Conservation (phyloP, 73 alveolate genomes). For the Urostyla sp. region DNA sequence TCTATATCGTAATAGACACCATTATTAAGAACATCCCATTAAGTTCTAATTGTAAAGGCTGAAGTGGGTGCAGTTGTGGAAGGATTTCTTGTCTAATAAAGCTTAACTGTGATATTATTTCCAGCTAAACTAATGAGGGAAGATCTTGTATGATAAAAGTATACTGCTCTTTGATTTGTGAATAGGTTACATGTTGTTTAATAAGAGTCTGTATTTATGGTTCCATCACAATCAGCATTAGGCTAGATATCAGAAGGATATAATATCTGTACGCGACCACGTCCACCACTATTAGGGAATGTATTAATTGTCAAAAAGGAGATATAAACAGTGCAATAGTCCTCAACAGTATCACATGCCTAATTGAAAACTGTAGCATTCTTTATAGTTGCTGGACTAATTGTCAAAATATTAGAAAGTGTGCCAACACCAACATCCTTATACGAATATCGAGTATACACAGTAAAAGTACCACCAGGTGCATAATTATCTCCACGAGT, state of each 20-base stretch:
- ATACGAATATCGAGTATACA: conserved; percentile 41
- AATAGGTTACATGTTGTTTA: too few relatives aligned
- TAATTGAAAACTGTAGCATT: conserved; percentile 22
- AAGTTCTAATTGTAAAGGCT: conserved; percentile 12
- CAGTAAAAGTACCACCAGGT: conserved; percentile 42
- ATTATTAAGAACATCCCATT: conserved; percentile 5
- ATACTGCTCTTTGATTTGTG: not conserved
- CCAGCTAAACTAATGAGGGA: conserved; percentile 28
- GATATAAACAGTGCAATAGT: conserved; percentile 13
- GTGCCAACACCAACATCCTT: conserved; percentile 71
- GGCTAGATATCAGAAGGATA: conserved; percentile 60
- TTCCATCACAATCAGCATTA: conserved; percentile 16
- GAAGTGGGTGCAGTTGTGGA: conserved; percentile 30
- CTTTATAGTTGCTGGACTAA: conserved; percentile 35
- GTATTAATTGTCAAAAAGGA: conserved; percentile 43
- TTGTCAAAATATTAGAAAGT: conserved; percentile 14
- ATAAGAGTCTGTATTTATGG: conserved; percentile 16
- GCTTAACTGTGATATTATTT: conserved; percentile 20
- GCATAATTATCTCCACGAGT: conserved; percentile 43
- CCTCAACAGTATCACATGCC: conserved; percentile 25
- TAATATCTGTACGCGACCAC: conserved; percentile 47
- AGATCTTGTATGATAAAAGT: conserved; percentile 31
- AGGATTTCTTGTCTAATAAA: conserved; percentile 51
- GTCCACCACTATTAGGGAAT: conserved; percentile 37
- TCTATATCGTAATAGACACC: conserved; percentile 35